These are phyloP conservation scores for Candida sojae DNA, from an alignment of 1,139 yeast species.

Conservation along the genomic window DNA sequence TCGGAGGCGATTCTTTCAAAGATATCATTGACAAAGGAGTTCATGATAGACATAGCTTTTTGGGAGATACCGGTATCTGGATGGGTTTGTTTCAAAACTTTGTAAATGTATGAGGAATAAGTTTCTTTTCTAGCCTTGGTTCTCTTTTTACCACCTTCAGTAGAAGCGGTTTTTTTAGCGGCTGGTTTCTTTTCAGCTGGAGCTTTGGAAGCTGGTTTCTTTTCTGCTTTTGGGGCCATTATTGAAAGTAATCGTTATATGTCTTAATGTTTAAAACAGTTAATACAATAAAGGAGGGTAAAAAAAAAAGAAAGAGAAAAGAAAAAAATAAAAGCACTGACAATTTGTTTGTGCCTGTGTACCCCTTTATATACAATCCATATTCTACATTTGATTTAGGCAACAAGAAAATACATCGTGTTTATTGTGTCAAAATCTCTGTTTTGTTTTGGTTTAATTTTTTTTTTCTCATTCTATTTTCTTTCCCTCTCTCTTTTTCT, in stretches of 20 bases:
- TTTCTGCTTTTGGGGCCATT: conserved; percentile 98
- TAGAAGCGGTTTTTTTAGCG: conserved; percentile 89
- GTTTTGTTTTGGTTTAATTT: background rate
- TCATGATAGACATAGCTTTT: conserved; percentile 98
- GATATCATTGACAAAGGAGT: conserved; percentile 97
- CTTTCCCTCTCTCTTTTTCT: conserved; percentile 1
- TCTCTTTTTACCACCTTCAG: conserved; percentile 90
- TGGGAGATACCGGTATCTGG: conserved; percentile 99
- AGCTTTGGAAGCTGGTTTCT: conserved; percentile 98
- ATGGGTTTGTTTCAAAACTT: conserved; percentile 97
- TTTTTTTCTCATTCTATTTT: background rate
- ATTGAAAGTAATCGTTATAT: conserved; percentile 11
- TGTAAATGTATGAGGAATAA: conserved; percentile 97
- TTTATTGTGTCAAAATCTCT: background rate
- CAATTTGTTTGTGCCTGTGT: background rate
- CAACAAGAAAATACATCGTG: background rate
- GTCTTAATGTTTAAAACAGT: conserved; percentile 7
- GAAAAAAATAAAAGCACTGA: background rate
- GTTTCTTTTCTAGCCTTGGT: conserved; percentile 98
- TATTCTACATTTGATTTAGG: too few relatives aligned
- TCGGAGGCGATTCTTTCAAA: conserved; percentile 96
- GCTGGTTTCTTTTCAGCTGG: conserved; percentile 97
- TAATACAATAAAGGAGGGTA: conserved; percentile 13
- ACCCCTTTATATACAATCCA: too few relatives aligned
- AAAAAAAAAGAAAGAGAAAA: conserved; percentile 4